phyloP scores from a whole-genome alignment of 306 rosid species.

The Inga leiocalycina region DNA sequence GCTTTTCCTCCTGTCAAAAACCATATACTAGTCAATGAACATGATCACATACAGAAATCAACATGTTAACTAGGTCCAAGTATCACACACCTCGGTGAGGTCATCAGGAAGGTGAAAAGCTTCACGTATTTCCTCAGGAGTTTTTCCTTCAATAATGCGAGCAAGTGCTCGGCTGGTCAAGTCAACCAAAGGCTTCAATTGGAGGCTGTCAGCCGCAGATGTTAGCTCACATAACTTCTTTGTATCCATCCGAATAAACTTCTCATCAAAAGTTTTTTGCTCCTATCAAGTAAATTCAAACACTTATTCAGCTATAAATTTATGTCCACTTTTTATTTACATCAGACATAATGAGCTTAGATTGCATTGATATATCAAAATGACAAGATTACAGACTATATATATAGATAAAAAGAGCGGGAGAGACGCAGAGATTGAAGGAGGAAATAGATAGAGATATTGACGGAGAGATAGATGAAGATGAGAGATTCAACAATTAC shows the following conservation, averaged over 20 bases:
- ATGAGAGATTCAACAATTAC: no score
- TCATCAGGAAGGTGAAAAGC: conserved; percentile 94
- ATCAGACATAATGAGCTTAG: background rate
- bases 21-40: conserved; percentile 38
- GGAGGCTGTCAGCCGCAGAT: conserved; percentile 91
- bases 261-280: conserved; percentile 72
- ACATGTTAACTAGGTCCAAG: conserved; percentile 21
- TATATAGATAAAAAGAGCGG: no score
- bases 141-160: conserved; percentile 89
- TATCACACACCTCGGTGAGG: conserved; percentile 76
- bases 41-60: conserved; percentile 3
- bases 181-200: conserved; percentile 88
- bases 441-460: no score
- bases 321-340: conserved; percentile 21
- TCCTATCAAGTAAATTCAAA: conserved; percentile 58
- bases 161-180: conserved; percentile 92
- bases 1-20: conserved; percentile 82
- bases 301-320: conserved; percentile 35
- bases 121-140: conserved; percentile 90
- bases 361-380: no score
- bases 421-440: no score
- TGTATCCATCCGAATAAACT: conserved; percentile 73
- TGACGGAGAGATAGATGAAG: no score
- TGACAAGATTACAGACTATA: no score
- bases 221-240: conserved; percentile 86